phyloP scores from a whole-genome alignment of 2,329 filamentous ascomycete genomes.

The Elsinoe australis region DNA sequence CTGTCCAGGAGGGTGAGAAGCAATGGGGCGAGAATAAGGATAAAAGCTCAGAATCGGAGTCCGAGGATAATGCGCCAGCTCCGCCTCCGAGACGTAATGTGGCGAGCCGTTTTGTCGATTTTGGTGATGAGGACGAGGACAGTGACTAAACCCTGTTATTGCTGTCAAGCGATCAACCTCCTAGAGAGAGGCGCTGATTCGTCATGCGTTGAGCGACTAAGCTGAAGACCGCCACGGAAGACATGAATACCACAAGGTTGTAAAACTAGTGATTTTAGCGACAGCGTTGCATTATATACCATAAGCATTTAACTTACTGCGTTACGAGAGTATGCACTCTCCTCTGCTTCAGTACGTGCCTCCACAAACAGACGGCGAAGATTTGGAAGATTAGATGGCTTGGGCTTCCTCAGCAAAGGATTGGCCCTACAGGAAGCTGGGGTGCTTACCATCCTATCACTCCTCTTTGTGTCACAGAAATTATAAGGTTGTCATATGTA shows the following conservation, averaged over 20 bases:
- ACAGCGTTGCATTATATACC: constrained; percentile 2
- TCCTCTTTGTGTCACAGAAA: too few species aligned
- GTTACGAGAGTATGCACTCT: constrained; percentile 86
- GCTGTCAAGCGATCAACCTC: too few species aligned
- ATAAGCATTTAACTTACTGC: constrained; percentile 56
- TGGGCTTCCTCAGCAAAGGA: not conserved
- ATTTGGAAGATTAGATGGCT: constrained; percentile 77
- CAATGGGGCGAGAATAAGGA: constrained; percentile 56
- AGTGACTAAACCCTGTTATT: constrained; percentile 18
- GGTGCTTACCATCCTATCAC: too few species aligned
- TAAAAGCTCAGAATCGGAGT: constrained; percentile 17
- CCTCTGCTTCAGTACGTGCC: constrained; percentile 83
- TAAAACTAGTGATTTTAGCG: constrained; percentile 63
- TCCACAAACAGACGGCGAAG: constrained; percentile 94
- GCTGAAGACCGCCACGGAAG: constrained; percentile 89
- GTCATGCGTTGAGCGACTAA: constrained; percentile 81
- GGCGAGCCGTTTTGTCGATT: constrained; percentile 31
- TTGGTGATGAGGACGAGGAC: constrained; percentile 32
- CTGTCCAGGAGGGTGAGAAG: constrained; percentile 71
- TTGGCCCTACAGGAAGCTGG: not conserved
- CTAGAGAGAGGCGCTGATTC: constrained; percentile 23
- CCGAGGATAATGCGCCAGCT: constrained; percentile 21
- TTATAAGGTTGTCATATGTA: too few species aligned
- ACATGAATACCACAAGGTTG: constrained; percentile 93
- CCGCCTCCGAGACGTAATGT: constrained; percentile 21